These are phyloP conservation scores for Dactylonectria estremocensis DNA, from an alignment of 2,329 filamentous ascomycete genomes.

Conservation along the genomic window DNA sequence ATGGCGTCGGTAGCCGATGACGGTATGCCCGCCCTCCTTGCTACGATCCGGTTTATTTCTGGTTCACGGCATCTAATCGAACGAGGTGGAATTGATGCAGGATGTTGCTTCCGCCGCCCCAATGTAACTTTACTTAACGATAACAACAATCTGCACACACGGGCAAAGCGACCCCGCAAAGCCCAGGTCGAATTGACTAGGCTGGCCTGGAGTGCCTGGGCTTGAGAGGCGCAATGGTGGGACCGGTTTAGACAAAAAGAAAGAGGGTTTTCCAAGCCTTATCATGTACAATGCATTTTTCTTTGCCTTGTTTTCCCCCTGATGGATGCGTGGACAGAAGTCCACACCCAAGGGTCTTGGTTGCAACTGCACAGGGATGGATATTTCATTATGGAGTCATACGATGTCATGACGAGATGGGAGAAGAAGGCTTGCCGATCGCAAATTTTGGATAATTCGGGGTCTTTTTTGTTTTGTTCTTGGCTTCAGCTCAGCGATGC, in stretches of 20 bases:
- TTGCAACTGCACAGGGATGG: slow-evolving; percentile 5
- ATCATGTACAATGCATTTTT: slow-evolving; percentile 26
- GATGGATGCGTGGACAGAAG: slow-evolving; percentile 9
- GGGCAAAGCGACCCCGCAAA: slow-evolving; percentile 20
- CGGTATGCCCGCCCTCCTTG: slow-evolving; percentile 27
- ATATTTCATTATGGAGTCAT: slow-evolving; percentile 32
- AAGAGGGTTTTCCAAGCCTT: slow-evolving; percentile 2
- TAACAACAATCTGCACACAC: slow-evolving; percentile 8
- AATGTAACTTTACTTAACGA: slow-evolving; percentile 38
- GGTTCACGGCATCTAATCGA: slow-evolving; percentile 34
- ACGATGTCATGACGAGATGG: slow-evolving; percentile 33
- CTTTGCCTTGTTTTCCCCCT: neutral
- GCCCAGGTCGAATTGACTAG: slow-evolving; percentile 23
- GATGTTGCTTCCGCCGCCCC: slow-evolving; percentile 29
- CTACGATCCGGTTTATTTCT: slow-evolving; percentile 34
- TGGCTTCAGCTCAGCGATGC: slow-evolving; percentile 10
- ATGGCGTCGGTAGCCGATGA: slow-evolving; percentile 42
- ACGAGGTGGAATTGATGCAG: slow-evolving; percentile 36
- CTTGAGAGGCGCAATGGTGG: slow-evolving; percentile 17
- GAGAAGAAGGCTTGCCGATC: slow-evolving; percentile 26
- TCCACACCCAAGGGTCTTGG: slow-evolving; percentile 1
- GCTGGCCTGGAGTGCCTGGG: slow-evolving; percentile 36
- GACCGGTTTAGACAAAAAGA: slow-evolving; percentile 26
- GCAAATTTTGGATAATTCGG: neutral
- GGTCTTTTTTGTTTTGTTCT: slow-evolving; percentile 7